A percentile compares a stretch with the other conserved stretches of the same genome.
These are phyloP conservation scores for Corinectria fuckeliana DNA, from an alignment of 2,329 filamentous ascomycete species.

Conservation along the genomic window DNA sequence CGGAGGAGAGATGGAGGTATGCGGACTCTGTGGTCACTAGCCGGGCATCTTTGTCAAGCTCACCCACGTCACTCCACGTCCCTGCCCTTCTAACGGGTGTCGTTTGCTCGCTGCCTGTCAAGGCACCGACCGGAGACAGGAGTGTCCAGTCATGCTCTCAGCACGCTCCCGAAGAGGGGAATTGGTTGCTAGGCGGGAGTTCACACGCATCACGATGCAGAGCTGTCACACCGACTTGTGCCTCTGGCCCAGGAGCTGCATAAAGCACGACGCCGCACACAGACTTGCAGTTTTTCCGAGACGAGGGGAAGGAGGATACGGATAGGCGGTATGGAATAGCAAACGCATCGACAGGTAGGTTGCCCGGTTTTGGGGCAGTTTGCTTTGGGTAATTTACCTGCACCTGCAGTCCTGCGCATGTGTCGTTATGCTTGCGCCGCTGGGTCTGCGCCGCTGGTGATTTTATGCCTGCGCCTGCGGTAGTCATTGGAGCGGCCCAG, in stretches of 20 bases:
- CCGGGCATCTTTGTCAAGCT: constrained; percentile 4
- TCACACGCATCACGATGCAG: constrained; percentile 31
- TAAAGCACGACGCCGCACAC: constrained; percentile 36
- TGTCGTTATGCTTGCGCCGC: constrained; percentile 6
- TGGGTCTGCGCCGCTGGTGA: no score
- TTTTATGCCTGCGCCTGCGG: constrained; percentile 18
- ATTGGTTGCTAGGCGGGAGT: constrained; percentile 30
- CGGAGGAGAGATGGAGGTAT: constrained; percentile 1
- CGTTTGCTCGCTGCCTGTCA: constrained; percentile 20
- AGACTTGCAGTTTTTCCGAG: constrained; percentile 21
- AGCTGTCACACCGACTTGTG: constrained; percentile 38
- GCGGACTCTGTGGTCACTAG: constrained; percentile 1
- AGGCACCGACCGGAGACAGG: constrained; percentile 18
- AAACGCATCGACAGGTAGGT: constrained; percentile 4
- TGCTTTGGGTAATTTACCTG: neutral
- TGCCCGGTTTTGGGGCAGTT: constrained; percentile 6
- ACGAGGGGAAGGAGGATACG: constrained; percentile 21
- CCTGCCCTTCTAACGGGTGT: constrained; percentile 7
- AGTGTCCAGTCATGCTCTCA: constrained; percentile 8
- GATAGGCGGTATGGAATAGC: constrained; percentile 13
- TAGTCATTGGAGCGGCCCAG: constrained; percentile 25
- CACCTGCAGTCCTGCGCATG: neutral
- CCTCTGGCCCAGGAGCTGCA: constrained; percentile 31
- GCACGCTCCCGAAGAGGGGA: constrained; percentile 6
- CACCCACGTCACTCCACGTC: constrained; percentile 3